phyloP scores from a whole-genome alignment of 371 early-diverging fungal species.

The Neoconidiobolus thromboides region DNA sequence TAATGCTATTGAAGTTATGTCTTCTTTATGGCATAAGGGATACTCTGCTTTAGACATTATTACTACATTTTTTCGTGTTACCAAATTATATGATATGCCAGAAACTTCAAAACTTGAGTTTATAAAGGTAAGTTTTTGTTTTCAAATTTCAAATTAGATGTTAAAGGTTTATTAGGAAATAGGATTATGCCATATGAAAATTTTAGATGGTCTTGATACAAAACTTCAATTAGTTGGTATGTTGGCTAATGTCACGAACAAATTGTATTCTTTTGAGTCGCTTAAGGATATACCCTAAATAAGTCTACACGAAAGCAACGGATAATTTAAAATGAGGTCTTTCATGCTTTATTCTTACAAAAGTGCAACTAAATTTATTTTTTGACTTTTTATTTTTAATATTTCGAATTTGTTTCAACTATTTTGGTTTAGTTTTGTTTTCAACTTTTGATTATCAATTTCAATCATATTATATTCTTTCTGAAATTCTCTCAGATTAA shows the following conservation, averaged over 20 bases:
- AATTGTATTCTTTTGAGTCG: too few species aligned
- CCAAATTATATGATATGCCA: slow-evolving; percentile 22
- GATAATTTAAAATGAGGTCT: too few species aligned
- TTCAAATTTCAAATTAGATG: neutral
- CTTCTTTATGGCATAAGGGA: slow-evolving; percentile 57
- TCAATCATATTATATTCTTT: too few species aligned
- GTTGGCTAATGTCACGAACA: slow-evolving; percentile 31
- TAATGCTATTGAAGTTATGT: slow-evolving; percentile 42
- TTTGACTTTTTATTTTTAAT: too few species aligned
- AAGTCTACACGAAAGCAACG: too few species aligned
- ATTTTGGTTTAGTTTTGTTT: too few species aligned
- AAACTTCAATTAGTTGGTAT: slow-evolving; percentile 65
- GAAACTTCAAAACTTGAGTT: slow-evolving; percentile 62
- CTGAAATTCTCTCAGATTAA: too few species aligned
- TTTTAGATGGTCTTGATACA: slow-evolving; percentile 62
- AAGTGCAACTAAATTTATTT: too few species aligned
- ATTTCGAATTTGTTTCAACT: too few species aligned
- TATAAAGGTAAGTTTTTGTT: slow-evolving; percentile 34
- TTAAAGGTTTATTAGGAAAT: slow-evolving; percentile 37
- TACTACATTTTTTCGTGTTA: slow-evolving; percentile 48
- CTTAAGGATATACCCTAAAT: too few species aligned
- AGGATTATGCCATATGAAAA: slow-evolving; percentile 65
- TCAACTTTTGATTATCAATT: too few species aligned
- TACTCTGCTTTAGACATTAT: slow-evolving; percentile 83
- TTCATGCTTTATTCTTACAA: too few species aligned